Evolutionary conservation across 2,329 filamentous ascomycete species (phyloP), one percentile per base, ranked within the genome.

Genomic region (Alternaria brassicae): DNA sequence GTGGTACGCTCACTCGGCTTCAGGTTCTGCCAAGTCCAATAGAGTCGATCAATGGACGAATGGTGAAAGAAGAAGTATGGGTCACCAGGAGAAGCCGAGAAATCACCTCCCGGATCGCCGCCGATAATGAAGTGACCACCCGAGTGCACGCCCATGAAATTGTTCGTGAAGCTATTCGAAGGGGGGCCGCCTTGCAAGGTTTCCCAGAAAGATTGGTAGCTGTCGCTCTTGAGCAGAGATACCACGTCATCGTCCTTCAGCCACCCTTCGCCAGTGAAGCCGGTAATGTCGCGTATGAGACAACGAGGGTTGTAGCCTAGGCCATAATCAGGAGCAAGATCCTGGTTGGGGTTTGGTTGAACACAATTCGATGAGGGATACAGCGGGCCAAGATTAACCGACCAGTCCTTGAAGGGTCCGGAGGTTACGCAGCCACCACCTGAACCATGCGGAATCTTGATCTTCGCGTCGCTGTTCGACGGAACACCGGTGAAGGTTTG

Each of bases 341-440:
- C 36, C 5, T 54, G 45, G 4, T 65, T 61, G 2, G 78, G 74
- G 55, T 80, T 79, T 1, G 69, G 59, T 0, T 58, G 51, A 1
- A 72, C 58, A 52, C 30, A 28, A 15, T 28, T 13, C 15, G 40
- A 41, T 4, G 71, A 76, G 21, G 77, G 72, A 6, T 72, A 70
- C 37, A 85, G 78, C 0, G 85, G 85, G 0, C 84, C 84, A 0
- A 82, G 72, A 48, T 79, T 79, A 17, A 81, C 76, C 3, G 65
- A 53, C 65, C 67, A 73, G 52, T 84, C 77, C 61, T 76, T 79
- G 73, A 85, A 85, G 0, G 83, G 84, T 0, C 84, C 84, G 0
- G 75, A 78, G 10, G 71, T 74, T 6, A 87, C 77, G 66, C 84
- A 86, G 4, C 84, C 85, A 40, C 85, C 85, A 19, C 85, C 85